phyloP scores from a whole-genome alignment of 352 stramenopile species.

The Pythium myriotylum region DNA sequence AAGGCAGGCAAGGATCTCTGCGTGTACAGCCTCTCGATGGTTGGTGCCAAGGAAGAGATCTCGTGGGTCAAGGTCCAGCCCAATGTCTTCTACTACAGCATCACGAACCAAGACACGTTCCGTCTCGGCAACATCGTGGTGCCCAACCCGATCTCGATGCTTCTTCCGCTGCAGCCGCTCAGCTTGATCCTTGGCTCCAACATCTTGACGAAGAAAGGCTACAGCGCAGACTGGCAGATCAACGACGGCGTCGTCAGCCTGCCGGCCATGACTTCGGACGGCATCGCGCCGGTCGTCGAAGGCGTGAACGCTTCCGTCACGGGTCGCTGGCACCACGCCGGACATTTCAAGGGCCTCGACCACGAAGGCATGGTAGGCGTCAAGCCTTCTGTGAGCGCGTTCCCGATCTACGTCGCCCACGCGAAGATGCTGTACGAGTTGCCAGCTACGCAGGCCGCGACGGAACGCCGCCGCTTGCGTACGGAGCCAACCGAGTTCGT shows the following conservation, averaged over 20 bases:
- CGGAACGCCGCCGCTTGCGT: slow-evolving; percentile 8
- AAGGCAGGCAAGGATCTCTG: slow-evolving; percentile 30
- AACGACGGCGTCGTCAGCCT: slow-evolving; percentile 38
- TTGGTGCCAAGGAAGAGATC: slow-evolving; percentile 31
- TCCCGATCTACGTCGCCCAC: slow-evolving; percentile 26
- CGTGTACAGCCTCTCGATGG: slow-evolving; percentile 32
- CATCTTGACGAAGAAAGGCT: slow-evolving; percentile 27
- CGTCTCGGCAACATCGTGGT: slow-evolving; percentile 24
- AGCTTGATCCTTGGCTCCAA: slow-evolving; percentile 25
- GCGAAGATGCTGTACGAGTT: slow-evolving; percentile 29
- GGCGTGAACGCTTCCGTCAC: slow-evolving; percentile 20
- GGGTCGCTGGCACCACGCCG: slow-evolving; percentile 33
- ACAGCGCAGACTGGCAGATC: slow-evolving; percentile 26
- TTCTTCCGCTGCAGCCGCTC: slow-evolving; percentile 25
- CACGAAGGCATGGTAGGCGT: slow-evolving; percentile 32
- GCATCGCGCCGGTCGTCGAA: slow-evolving; percentile 23
- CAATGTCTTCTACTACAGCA: slow-evolving; percentile 40
- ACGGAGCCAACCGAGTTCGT: not conserved
- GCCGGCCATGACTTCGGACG: slow-evolving; percentile 26
- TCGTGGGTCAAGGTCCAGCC: slow-evolving; percentile 37
- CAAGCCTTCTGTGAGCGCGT: slow-evolving; percentile 24
- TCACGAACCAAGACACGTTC: slow-evolving; percentile 36
- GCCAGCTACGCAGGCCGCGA: slow-evolving; percentile 4
- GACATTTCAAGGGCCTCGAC: slow-evolving; percentile 25
- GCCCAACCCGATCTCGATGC: slow-evolving; percentile 26